Evolutionary conservation across 2,329 filamentous ascomycete genomes (phyloP).

Genomic region (Fusarium sp.): DNA sequence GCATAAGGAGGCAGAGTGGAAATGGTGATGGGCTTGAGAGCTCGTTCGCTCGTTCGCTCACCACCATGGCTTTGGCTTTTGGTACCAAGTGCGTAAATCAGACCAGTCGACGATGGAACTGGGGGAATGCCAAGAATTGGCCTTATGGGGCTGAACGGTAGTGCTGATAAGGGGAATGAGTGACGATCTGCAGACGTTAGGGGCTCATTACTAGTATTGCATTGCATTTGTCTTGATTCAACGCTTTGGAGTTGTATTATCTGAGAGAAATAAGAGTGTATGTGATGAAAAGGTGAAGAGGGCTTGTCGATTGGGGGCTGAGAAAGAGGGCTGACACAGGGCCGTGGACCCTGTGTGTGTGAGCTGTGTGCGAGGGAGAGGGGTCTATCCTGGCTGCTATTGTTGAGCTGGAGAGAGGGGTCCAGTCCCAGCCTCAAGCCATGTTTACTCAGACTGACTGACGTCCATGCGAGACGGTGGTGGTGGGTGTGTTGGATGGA

Average conservation of each 20-base stretch:
- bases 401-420: not conserved
- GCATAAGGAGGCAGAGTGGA: not conserved
- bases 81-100: not conserved
- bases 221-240: not conserved
- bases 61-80: not conserved
- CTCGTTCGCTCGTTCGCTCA: not conserved
- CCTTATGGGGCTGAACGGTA: constrained; percentile 5
- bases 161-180: constrained; percentile 4
- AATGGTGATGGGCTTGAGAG: not conserved
- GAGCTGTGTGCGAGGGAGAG: constrained; percentile 6
- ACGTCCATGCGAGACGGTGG: not conserved
- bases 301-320: constrained; percentile 10
- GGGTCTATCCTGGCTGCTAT: not conserved
- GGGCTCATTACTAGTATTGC: not conserved
- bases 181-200: not conserved
- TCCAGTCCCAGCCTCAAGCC: not conserved
- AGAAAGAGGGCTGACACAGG: constrained; percentile 26
- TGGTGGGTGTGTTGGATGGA: constrained; percentile 7
- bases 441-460: not conserved
- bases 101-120: not conserved
- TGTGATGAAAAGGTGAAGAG: not conserved
- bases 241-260: not conserved
- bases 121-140: not conserved
- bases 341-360: constrained; percentile 23
- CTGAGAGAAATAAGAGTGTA: not conserved